Evolutionary conservation across 352 stramenopile genomes (phyloP), one percentile per base, ranked within the genome.

Genomic region (Stephanocyclus meneghinianus): DNA sequence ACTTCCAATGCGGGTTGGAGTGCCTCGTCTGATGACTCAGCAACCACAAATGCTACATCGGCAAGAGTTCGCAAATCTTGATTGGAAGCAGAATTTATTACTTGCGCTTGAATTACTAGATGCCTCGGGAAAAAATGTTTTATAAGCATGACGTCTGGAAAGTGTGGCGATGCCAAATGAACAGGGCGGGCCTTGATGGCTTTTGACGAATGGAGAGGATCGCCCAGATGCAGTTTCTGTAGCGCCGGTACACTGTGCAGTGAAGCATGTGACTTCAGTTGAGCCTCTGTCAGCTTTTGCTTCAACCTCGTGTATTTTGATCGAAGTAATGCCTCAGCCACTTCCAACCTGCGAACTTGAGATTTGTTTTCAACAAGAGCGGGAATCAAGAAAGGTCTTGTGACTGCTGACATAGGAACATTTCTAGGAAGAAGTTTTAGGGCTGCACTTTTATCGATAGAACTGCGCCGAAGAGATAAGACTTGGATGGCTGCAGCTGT

Each of bases 111-210:
- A 56, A 94, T 90, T 9, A 94, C 81, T 7, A 94, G 60, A 73
- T 91, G 78, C 40, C 89, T 77, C 2, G 79, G 71, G 62, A 92
- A 94, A 66, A 94, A 92, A 74, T 94, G 81, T 56, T 94, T 92
- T 2, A 90, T 67, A 71, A 94, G 78, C 30, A 85, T 77, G 15
- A 94, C 85, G 53, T 92, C 86, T n/a, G 89, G 89, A 63, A 91
- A 92, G 45, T 83, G 81, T 9, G 80, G 69, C 10, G 85, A 87
- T 0, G 85, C 74, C 40, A 78, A 61, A 66, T 80, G 75, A 42
- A 76, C 78, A 56, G 86, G 85, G 26, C 86, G 71, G 8, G 85
- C 85, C 68, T 85, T 88, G 13, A 87, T 81, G 29, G 89, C 62
- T 51, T 92, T 92, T 21, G 81, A 90, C 10, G 84, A 90, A 70